phyloP scores from a whole-genome alignment of 805 yeast species.

The Spathaspora passalidarum region DNA sequence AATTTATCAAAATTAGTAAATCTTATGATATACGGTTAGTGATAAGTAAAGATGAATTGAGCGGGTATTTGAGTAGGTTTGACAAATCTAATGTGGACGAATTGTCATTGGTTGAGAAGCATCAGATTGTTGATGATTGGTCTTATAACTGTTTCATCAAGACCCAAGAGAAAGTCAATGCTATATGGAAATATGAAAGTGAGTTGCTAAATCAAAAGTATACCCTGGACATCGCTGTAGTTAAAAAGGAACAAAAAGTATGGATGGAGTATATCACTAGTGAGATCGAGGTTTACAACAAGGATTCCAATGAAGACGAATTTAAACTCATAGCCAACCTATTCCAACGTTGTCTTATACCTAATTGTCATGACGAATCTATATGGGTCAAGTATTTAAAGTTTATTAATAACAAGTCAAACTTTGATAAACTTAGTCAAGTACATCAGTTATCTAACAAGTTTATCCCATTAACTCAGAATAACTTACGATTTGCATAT shows the following conservation, averaged over 20 bases:
- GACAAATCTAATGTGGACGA: conserved; percentile 19
- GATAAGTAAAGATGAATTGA: conserved; percentile 9
- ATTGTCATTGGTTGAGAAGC: conserved; percentile 35
- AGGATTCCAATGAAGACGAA: conserved; percentile 5
- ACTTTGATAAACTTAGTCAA: conserved; percentile 18
- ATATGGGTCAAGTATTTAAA: conserved; percentile 69
- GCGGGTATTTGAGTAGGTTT: conserved; percentile 20
- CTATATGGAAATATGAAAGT: conserved; percentile 73
- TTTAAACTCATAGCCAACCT: conserved; percentile 38
- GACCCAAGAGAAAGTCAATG: conserved; percentile 52
- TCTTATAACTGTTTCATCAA: conserved; percentile 40
- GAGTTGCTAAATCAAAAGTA: conserved; percentile 57
- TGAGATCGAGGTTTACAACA: not conserved
- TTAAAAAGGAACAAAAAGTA: conserved; percentile 40
- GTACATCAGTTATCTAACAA: conserved; percentile 44
- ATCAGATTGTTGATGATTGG: conserved; percentile 42
- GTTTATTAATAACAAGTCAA: conserved; percentile 40
- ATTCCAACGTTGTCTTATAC: conserved; percentile 73
- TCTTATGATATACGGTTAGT: conserved; percentile 21
- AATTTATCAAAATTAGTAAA: conserved; percentile 38
- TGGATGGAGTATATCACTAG: conserved; percentile 62
- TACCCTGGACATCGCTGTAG: conserved; percentile 36
- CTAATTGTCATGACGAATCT: conserved; percentile 55
- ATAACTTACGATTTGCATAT: conserved; percentile 23
- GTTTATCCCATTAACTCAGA: conserved; percentile 31